Conservation (phyloP, 2,329 filamentous ascomycete species). For the Monilinia aucupariae region DNA sequence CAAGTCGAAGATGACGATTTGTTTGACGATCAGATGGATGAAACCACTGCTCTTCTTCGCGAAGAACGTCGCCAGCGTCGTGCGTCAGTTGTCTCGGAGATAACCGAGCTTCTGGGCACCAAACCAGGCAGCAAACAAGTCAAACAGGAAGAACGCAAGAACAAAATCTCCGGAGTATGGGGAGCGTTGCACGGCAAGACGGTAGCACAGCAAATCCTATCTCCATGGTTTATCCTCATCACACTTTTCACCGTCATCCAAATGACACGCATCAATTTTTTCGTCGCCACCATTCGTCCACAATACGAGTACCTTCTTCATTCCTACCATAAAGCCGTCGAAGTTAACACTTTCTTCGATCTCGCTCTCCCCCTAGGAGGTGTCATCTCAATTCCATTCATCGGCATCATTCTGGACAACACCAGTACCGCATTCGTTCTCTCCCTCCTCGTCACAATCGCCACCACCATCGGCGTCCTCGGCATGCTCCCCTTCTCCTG, state of each 20-base stretch:
- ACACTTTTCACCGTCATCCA: conserved; percentile 70
- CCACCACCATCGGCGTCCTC: conserved; percentile 70
- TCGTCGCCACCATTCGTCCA: conserved; percentile 77
- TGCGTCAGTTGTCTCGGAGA: conserved; percentile 50
- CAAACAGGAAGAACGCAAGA: conserved; percentile 62
- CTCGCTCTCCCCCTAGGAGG: conserved; percentile 78
- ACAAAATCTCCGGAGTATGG: conserved; percentile 68
- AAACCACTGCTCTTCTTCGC: conserved; percentile 36
- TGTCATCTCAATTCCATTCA: conserved; percentile 79
- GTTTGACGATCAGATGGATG: conserved; percentile 53
- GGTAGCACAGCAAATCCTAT: conserved; percentile 66
- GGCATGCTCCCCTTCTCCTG: conserved; percentile 66
- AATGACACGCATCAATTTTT: conserved; percentile 85
- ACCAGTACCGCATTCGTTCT: conserved; percentile 69
- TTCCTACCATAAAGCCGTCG: conserved; percentile 53
- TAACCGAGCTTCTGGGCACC: conserved; percentile 67
- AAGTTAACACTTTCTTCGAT: conserved; percentile 82
- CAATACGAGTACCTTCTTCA: conserved; percentile 75
- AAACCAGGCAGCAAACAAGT: conserved; percentile 58
- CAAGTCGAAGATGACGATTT: conserved; percentile 54
- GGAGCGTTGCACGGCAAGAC: conserved; percentile 73
- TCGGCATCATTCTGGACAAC: conserved; percentile 73
- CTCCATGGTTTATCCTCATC: conserved; percentile 80
- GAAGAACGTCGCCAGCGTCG: conserved; percentile 46
- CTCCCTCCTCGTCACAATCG: conserved; percentile 60